Evolutionary conservation across 805 yeast species (phyloP).

Genomic region (Metschnikowia lachancei): DNA sequence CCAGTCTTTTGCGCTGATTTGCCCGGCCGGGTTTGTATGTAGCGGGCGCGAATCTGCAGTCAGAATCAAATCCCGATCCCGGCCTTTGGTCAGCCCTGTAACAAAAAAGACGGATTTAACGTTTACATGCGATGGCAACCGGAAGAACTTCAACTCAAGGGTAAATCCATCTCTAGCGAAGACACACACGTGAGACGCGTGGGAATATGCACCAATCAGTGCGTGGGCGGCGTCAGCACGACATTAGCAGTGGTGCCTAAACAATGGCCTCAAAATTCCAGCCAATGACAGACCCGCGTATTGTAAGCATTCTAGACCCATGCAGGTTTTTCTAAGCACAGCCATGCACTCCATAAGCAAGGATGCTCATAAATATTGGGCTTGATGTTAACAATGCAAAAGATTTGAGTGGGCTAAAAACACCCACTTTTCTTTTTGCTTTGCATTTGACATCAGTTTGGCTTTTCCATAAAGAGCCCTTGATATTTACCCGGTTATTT

Average conservation of each 20-base stretch:
- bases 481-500: too few species aligned
- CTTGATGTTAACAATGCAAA: too few species aligned
- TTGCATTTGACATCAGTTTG: too few species aligned
- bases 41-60: slow-evolving; percentile 2
- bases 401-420: too few species aligned
- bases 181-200: neutral
- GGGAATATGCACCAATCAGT: slow-evolving; percentile 7
- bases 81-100: neutral
- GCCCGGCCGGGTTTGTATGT: neutral
- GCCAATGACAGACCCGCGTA: slow-evolving; percentile 8
- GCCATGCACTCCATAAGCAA: neutral
- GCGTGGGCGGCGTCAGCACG: slow-evolving; percentile 9
- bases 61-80: slow-evolving; percentile 2
- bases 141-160: too few species aligned
- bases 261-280: neutral
- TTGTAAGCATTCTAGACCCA: slow-evolving; percentile 6
- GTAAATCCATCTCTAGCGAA: neutral
- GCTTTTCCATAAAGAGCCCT: too few species aligned
- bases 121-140: too few species aligned
- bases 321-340: slow-evolving; percentile 1
- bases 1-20: too few species aligned
- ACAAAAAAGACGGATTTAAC: neutral
- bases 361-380: neutral
- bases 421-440: too few species aligned
- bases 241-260: neutral